These are phyloP conservation scores for Amylostereum chailletii DNA, from an alignment of 1,284 basidiomycete species.

Conservation along the genomic window DNA sequence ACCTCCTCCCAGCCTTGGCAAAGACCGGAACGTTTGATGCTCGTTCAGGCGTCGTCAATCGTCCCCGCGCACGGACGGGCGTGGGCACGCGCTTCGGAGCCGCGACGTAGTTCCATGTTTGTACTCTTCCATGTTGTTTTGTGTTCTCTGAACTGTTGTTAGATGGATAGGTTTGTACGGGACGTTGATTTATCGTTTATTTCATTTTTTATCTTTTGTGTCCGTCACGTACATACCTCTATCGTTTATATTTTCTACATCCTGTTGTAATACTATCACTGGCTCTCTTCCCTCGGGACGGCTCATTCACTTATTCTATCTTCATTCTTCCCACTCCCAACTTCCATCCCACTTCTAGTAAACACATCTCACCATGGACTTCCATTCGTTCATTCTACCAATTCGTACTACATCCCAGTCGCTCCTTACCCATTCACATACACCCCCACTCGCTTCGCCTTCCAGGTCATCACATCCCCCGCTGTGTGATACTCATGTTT, in stretches of 20 bases:
- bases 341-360: too few relatives aligned
- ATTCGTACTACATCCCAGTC: too few relatives aligned
- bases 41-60: constrained; percentile 45
- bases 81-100: constrained; percentile 51
- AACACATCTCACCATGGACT: too few relatives aligned
- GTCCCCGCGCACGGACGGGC: constrained; percentile 63
- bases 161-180: background rate
- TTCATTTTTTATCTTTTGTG: background rate
- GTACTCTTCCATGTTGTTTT: background rate
- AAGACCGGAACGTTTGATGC: constrained; percentile 14
- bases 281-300: background rate
- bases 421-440: too few relatives aligned
- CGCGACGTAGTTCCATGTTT: constrained; percentile 22
- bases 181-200: constrained; percentile 3
- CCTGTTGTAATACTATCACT: constrained; percentile 1
- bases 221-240: background rate
- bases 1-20: background rate
- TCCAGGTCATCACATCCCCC: too few relatives aligned
- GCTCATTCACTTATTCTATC: background rate
- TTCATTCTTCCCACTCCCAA: background rate
- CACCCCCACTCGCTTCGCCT: too few relatives aligned
- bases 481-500: too few relatives aligned
- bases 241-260: constrained; percentile 1
- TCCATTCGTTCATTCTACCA: too few relatives aligned
- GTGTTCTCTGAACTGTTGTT: background rate